Base-by-base conservation (phyloP, 306 rosid genomes). In the Parietaria judaica region DNA sequence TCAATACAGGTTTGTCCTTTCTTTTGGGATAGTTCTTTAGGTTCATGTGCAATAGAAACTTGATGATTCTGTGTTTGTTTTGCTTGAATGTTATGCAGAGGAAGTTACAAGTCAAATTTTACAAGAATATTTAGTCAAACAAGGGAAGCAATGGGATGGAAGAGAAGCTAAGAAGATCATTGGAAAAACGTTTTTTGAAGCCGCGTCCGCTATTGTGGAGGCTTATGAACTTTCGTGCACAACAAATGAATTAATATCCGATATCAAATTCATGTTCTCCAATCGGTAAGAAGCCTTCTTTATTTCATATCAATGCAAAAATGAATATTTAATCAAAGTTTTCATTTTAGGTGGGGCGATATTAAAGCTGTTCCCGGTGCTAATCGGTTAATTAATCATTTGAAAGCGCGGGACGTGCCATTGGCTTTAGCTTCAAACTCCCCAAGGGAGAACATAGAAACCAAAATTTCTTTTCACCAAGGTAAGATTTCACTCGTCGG, bases 91-190 rank as follows among this genome's bases (percentile, higher is more conserved):
- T 49, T 49, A 49, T 49, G 41, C 79, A 92, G 98, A 92, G 69
- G 95, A 86, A 66, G 69, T 92, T 4, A 77, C 86, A 7, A 68
- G 71, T 57, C 79, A 84, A 4, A 86, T 88, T 52, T 78, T 88
- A 34, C 85, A 70, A 70, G 78, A 56, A 43, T 62, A 70, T 60
- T 66, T 92, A 56, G 74, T 74, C 0, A 86, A 84, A 68, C 79
- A 77, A 45, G 98, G 94, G 56, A 88, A 85, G 75, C 71, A 84
- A 66, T 92, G 98, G 98, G 98, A 92, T 75, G 98, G 90, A 45
- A 81, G 98, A 62, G 98, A 92, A 75, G 68, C 77, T 66, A 82
- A 70, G 44, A 82, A 79, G 63, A 59, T 79, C 48, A 54, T 67
- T 3, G 96, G 96, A n/a, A 92, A 72, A 76, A 84, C 88, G 15